phyloP scores from a whole-genome alignment of 2,329 filamentous ascomycete genomes.

The Thermothelomyces thermophilus region DNA sequence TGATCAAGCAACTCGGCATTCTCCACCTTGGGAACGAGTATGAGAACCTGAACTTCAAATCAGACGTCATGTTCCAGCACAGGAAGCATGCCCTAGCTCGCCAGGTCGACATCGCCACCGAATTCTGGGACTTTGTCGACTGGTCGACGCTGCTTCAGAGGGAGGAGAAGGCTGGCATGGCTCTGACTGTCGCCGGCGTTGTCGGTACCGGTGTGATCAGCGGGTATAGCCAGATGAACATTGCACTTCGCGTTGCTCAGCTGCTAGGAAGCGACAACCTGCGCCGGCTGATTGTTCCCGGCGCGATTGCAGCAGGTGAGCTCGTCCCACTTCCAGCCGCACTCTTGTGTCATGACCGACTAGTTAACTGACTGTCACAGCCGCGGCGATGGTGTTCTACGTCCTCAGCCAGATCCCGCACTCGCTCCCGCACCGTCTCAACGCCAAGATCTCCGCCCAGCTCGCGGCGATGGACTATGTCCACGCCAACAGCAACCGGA shows the following conservation, averaged over 20 bases:
- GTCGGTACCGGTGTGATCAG: conserved; percentile 76
- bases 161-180: conserved; percentile 96
- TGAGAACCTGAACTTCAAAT: conserved; percentile 76
- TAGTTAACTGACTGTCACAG: conserved; percentile 42
- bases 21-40: conserved; percentile 85
- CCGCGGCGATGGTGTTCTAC: conserved; percentile 69
- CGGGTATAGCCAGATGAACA: conserved; percentile 83
- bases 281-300: conserved; percentile 72
- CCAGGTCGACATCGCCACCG: conserved; percentile 80
- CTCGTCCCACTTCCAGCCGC: conserved; percentile 20
- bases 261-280: conserved; percentile 76
- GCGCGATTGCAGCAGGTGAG: conserved; percentile 72
- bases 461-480: conserved; percentile 84
- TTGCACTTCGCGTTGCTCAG: conserved; percentile 72
- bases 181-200: conserved; percentile 82
- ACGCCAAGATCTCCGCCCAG: conserved; percentile 74
- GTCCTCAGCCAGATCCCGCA: conserved; percentile 80
- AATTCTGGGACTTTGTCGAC: conserved; percentile 92
- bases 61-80: conserved; percentile 89
- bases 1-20: conserved; percentile 82
- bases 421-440: conserved; percentile 79
- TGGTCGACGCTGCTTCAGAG: conserved; percentile 72
- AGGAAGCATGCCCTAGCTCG: conserved; percentile 74
- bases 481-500: conserved; percentile 78
- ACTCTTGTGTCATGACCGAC: neutral